A percentile compares a stretch with the other conserved stretches of the same genome.
These are phyloP conservation scores for Westerdykella sp. DNA, from an alignment of 2,329 filamentous ascomycete species.

Conservation along the genomic window DNA sequence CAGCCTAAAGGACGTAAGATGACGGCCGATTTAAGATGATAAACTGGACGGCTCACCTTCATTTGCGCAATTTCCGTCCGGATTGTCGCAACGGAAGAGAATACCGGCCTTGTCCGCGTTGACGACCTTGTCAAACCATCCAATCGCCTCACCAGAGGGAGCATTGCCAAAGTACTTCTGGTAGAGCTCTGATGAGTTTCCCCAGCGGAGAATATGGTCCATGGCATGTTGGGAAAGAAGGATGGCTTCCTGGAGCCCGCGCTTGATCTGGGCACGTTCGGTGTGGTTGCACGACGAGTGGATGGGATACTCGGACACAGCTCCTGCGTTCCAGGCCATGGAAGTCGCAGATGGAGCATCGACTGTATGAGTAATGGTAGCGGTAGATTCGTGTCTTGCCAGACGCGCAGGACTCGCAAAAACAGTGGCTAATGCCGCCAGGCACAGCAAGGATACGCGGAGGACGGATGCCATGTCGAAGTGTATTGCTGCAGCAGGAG, in stretches of 20 bases:
- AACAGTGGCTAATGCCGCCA: slow-evolving; percentile 19
- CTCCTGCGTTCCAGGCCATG: slow-evolving; percentile 34
- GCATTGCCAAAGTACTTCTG: slow-evolving; percentile 61
- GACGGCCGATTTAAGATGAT: neutral
- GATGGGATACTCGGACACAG: slow-evolving; percentile 45
- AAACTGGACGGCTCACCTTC: slow-evolving; percentile 15
- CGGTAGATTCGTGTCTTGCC: slow-evolving; percentile 13
- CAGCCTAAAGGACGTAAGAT: slow-evolving; percentile 43
- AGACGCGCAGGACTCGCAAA: slow-evolving; percentile 23
- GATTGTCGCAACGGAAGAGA: slow-evolving; percentile 63
- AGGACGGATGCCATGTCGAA: slow-evolving; percentile 17
- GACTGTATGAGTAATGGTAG: slow-evolving; percentile 19
- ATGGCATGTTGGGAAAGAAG: slow-evolving; percentile 55
- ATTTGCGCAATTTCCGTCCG: slow-evolving; percentile 55
- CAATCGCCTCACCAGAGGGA: slow-evolving; percentile 53
- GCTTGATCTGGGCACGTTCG: slow-evolving; percentile 50
- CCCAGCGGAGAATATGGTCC: slow-evolving; percentile 55
- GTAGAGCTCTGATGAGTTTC: slow-evolving; percentile 54
- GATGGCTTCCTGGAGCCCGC: slow-evolving; percentile 54
- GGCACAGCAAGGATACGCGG: slow-evolving; percentile 17
- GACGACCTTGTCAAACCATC: slow-evolving; percentile 57
- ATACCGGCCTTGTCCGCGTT: slow-evolving; percentile 52
- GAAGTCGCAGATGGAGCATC: slow-evolving; percentile 11
- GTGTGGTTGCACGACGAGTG: slow-evolving; percentile 62
- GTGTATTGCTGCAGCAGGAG: neutral